Evolutionary conservation across 176 grass and related monocot species (phyloP), one percentile per base, ranked within the genome.

Genomic region (Aegilops tauschii): DNA sequence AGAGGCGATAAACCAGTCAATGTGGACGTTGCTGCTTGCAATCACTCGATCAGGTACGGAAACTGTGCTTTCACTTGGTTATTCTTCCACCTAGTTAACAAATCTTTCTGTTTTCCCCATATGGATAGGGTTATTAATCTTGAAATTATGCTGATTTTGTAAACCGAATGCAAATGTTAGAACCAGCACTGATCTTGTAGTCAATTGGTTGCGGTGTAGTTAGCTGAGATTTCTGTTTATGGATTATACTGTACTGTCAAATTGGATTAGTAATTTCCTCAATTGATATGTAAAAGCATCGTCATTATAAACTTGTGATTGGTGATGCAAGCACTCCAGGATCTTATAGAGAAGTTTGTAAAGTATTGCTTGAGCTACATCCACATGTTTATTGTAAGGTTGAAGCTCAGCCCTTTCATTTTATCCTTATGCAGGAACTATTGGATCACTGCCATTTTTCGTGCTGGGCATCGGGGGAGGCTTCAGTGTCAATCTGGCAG

Each of bases 1-100:
- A 45, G 80, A 85, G 93, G 34, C 87, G 95, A 78, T 98, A 90
- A 88, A 50, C 5, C 1, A 18, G 18, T 12, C 3, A 69, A 34
- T 35, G 31, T 21, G 8, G 11, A 9, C 3, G 1, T 18, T 3
- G 50, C 13, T 73, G 40, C 40, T 37, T 28, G n/a, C n/a, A 2
- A 37, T 83, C 65, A 83, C 58, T 73, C 12, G 18, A 44, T 66
- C 50, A 80, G 84, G 29, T 39, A 28, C 17, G 37, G 1, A 39
- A 34, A 20, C 9, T 40, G 13, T 34, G 1, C 5, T 12, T 70
- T 70, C 27, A 72, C 78, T 4, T 21, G 29, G n/a, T 16, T 73
- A 12, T 27, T 73, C 11, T 73, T 20, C 28, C 32, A 40, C 13
- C 16, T 39, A 37, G 68, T 39, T 42, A 13, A 5, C 14, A 13